Conservation (phyloP, 2,329 filamentous ascomycete species). For the Fusarium setosum region DNA sequence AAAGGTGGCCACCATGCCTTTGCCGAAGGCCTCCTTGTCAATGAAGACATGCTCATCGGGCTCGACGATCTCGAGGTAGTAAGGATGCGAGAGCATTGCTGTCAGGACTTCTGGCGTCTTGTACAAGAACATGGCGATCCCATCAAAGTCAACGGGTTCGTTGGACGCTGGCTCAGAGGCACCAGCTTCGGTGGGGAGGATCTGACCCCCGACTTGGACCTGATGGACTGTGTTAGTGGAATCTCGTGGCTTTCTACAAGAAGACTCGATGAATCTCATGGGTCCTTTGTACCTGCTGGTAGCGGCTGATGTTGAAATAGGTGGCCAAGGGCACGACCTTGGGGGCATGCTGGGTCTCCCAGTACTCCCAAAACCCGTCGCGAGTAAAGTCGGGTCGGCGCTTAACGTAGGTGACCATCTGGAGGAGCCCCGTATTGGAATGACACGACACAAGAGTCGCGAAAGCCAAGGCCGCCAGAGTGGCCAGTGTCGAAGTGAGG, state of each 20-base stretch:
- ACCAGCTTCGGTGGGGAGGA: slow-evolving; percentile 37
- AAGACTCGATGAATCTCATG: not conserved
- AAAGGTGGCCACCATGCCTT: slow-evolving; percentile 43
- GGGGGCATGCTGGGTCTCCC: slow-evolving; percentile 45
- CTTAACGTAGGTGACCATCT: slow-evolving; percentile 47
- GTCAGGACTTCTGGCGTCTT: slow-evolving; percentile 32
- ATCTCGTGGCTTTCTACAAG: too few species aligned
- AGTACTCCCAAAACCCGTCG: slow-evolving; percentile 45
- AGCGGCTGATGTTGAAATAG: slow-evolving; percentile 42
- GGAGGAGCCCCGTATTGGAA: slow-evolving; percentile 46
- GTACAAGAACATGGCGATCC: slow-evolving; percentile 47
- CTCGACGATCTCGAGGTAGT: slow-evolving; percentile 44
- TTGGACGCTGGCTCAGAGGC: slow-evolving; percentile 26
- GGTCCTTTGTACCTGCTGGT: slow-evolving; percentile 41
- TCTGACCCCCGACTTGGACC: slow-evolving; percentile 42
- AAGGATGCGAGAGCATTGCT: slow-evolving; percentile 43
- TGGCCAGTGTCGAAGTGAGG: slow-evolving; percentile 1
- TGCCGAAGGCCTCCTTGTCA: slow-evolving; percentile 41
- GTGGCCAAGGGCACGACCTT: slow-evolving; percentile 43
- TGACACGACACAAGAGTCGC: slow-evolving; percentile 45
- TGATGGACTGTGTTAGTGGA: slow-evolving; percentile 3
- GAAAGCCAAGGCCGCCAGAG: slow-evolving; percentile 6
- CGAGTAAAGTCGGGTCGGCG: slow-evolving; percentile 38
- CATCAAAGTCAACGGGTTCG: slow-evolving; percentile 42
- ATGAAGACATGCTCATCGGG: slow-evolving; percentile 46